Evolutionary conservation across 2,329 filamentous ascomycete genomes (phyloP).

Genomic region (Sarocladium kiliense): DNA sequence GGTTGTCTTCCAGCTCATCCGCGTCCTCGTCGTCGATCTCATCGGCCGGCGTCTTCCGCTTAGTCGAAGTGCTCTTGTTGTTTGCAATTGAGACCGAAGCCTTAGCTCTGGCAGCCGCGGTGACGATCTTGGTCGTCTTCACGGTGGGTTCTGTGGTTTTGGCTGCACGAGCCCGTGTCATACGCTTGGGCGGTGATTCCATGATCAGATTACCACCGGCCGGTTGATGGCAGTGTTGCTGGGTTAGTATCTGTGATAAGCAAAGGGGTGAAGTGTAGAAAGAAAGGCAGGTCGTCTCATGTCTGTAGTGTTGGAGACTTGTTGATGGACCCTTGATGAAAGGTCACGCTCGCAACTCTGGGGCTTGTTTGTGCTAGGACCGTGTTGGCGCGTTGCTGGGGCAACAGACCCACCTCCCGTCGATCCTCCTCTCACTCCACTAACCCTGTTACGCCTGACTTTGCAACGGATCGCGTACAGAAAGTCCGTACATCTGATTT

Average conservation of each 20-base stretch:
- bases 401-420: not conserved
- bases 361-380: not conserved
- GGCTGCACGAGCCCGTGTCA: constrained; percentile 47
- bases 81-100: constrained; percentile 23
- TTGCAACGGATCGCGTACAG: too few relatives aligned
- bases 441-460: not conserved
- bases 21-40: constrained; percentile 46
- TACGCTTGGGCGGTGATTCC: constrained; percentile 56
- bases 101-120: constrained; percentile 44
- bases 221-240: not conserved
- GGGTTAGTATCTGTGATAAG: not conserved
- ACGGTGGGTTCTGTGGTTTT: constrained; percentile 31
- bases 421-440: not conserved
- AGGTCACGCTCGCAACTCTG: not conserved
- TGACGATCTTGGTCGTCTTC: constrained; percentile 40
- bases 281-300: not conserved
- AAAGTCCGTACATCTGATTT: too few relatives aligned
- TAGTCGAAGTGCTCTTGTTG: constrained; percentile 27
- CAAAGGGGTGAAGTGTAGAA: not conserved
- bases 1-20: constrained; percentile 23
- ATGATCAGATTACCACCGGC: constrained; percentile 33
- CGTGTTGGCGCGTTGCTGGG: not conserved
- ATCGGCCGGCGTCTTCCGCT: constrained; percentile 50
- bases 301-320: not conserved
- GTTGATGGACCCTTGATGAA: not conserved